These are phyloP conservation scores for Mycena venus DNA, from an alignment of 768 basidiomycete species.

Conservation along the genomic window DNA sequence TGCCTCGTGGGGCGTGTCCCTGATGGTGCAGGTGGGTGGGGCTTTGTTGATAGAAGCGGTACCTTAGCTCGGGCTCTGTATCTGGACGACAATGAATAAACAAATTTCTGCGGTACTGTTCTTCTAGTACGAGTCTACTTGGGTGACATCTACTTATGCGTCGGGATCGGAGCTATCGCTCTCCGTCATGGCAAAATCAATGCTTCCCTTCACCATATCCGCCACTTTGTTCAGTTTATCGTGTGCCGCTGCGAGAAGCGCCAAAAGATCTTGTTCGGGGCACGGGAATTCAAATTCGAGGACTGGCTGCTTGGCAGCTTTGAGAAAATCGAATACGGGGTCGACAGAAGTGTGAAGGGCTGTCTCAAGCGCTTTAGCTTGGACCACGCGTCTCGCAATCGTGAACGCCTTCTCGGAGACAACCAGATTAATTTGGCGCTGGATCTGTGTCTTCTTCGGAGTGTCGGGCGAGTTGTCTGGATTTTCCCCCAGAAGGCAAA, in stretches of 20 bases:
- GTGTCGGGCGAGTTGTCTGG: background rate
- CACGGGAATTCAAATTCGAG: background rate
- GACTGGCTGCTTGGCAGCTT: background rate
- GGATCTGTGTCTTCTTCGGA: too few species aligned
- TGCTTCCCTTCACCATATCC: background rate
- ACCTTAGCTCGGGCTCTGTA: too few species aligned
- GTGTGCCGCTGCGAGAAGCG: background rate
- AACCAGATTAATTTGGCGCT: background rate
- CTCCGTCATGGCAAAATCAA: background rate
- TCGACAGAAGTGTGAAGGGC: background rate
- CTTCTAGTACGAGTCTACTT: too few species aligned
- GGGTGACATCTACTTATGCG: too few species aligned
- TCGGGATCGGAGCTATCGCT: background rate
- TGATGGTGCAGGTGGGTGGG: too few species aligned
- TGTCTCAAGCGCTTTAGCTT: background rate
- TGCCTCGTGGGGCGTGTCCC: too few species aligned
- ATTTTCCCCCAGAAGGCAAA: background rate
- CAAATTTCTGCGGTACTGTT: too few species aligned
- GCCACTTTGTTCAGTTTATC: background rate
- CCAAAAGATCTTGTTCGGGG: background rate
- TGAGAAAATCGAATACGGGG: background rate
- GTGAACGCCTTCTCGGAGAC: too few species aligned
- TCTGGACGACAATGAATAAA: too few species aligned
- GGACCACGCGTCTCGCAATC: too few species aligned
- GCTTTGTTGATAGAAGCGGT: too few species aligned